These are phyloP conservation scores for Linum lewisii DNA, from an alignment of 345 rosid species.

Conservation along the genomic window DNA sequence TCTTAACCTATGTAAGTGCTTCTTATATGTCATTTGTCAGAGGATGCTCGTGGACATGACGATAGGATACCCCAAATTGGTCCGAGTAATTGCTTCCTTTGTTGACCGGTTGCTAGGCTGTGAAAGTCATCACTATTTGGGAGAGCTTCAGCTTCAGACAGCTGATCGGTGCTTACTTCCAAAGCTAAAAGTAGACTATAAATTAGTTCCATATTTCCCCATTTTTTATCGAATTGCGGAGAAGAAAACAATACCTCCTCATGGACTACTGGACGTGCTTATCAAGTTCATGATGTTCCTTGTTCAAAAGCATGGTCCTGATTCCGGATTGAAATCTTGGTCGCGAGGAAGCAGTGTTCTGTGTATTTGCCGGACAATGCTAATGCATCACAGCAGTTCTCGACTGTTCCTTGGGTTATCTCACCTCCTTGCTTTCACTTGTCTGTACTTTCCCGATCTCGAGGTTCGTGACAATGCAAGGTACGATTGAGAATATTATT, in stretches of 20 bases:
- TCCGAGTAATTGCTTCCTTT: conserved; percentile 63
- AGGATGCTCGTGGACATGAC: conserved; percentile 72
- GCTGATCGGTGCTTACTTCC: conserved; percentile 61
- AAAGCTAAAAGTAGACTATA: conserved; percentile 43
- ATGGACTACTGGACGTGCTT: conserved; percentile 54
- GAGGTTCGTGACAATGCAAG: conserved; percentile 94
- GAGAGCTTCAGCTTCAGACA: conserved; percentile 72
- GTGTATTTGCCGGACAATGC: conserved; percentile 76
- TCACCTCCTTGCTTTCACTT: conserved; percentile 70
- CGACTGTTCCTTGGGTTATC: conserved; percentile 77
- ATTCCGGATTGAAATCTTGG: conserved; percentile 69
- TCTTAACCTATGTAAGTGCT: neutral
- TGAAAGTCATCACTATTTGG: conserved; percentile 66
- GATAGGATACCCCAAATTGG: conserved; percentile 50
- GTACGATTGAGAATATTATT: conserved; percentile 24
- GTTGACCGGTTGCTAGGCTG: conserved; percentile 60
- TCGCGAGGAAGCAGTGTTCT: conserved; percentile 88
- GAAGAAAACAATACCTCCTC: conserved; percentile 67
- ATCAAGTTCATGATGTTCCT: conserved; percentile 52
- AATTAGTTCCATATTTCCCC: conserved; percentile 61
- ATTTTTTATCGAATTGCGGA: conserved; percentile 67
- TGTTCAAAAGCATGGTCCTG: conserved; percentile 53
- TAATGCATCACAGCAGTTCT: conserved; percentile 77
- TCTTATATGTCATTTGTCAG: conserved; percentile 29
- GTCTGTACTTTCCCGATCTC: conserved; percentile 87